phyloP scores from a whole-genome alignment of 2,329 filamentous ascomycete genomes.

The Aspergillus fumigatus region DNA sequence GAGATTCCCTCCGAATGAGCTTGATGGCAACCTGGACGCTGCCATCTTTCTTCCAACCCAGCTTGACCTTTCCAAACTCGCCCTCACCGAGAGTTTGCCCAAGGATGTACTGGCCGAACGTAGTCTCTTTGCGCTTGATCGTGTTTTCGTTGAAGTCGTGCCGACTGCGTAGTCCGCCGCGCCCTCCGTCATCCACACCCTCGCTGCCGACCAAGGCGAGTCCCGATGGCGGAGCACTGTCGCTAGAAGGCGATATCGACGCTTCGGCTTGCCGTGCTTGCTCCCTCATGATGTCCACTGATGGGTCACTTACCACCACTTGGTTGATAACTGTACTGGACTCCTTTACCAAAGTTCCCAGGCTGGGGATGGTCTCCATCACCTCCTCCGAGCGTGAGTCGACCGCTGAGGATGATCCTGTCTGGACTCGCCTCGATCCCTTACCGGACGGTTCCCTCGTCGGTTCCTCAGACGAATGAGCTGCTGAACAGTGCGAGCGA shows the following conservation, averaged over 20 bases:
- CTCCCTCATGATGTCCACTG: slow-evolving; percentile 68
- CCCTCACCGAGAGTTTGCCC: slow-evolving; percentile 96
- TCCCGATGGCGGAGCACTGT: slow-evolving; percentile 44
- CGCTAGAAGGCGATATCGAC: slow-evolving; percentile 38
- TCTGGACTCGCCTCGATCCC: slow-evolving; percentile 36
- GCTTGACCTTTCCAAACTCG: slow-evolving; percentile 97
- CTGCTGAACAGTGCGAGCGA: slow-evolving; percentile 44
- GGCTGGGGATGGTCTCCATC: slow-evolving; percentile 53
- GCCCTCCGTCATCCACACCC: slow-evolving; percentile 42
- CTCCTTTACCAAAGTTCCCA: slow-evolving; percentile 63
- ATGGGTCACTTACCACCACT: slow-evolving; percentile 70
- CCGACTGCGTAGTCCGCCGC: slow-evolving; percentile 39
- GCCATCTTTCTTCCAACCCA: slow-evolving; percentile 96
- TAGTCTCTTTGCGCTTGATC: slow-evolving; percentile 72
- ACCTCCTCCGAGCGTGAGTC: slow-evolving; percentile 35
- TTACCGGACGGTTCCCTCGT: slow-evolving; percentile 37
- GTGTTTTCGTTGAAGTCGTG: slow-evolving; percentile 54
- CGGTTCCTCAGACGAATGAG: slow-evolving; percentile 44
- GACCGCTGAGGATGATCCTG: slow-evolving; percentile 28
- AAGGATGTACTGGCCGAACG: slow-evolving; percentile 92
- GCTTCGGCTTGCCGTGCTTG: slow-evolving; percentile 64
- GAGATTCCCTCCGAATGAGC: slow-evolving; percentile 84
- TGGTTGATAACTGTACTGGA: slow-evolving; percentile 75
- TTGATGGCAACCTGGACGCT: slow-evolving; percentile 96
- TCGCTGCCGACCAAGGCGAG: slow-evolving; percentile 49